Conservation (phyloP, 371 early-diverging fungal species). For the Choanephora cucurbitarum region DNA sequence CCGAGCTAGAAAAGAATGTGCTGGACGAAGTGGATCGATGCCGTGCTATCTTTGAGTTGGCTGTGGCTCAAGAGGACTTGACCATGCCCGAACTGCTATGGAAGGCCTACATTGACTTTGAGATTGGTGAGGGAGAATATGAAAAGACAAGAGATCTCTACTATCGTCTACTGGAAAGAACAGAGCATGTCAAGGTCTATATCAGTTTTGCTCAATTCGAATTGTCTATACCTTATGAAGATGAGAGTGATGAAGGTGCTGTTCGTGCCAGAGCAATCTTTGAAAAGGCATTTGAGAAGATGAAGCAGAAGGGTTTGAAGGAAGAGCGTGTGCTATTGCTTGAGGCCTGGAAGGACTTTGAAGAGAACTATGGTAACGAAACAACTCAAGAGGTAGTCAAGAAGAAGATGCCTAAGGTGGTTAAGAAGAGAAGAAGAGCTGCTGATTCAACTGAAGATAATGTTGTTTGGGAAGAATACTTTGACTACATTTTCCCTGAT, state of each 20-base stretch:
- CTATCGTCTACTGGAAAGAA: slow-evolving; percentile 80
- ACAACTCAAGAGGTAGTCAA: slow-evolving; percentile 63
- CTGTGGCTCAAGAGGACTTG: slow-evolving; percentile 79
- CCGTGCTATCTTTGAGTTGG: slow-evolving; percentile 89
- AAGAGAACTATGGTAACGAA: slow-evolving; percentile 66
- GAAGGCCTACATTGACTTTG: slow-evolving; percentile 98
- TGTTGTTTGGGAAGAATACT: slow-evolving; percentile 92
- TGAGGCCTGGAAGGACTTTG: slow-evolving; percentile 93
- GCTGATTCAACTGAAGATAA: slow-evolving; percentile 63
- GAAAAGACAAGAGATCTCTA: slow-evolving; percentile 80
- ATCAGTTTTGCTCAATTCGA: slow-evolving; percentile 94
- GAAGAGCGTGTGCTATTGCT: slow-evolving; percentile 86
- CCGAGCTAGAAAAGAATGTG: slow-evolving; percentile 79
- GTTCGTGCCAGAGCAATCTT: slow-evolving; percentile 74
- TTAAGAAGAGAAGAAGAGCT: slow-evolving; percentile 81
- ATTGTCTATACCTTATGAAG: slow-evolving; percentile 58
- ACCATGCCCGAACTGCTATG: slow-evolving; percentile 98
- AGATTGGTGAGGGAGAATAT: slow-evolving; percentile 81
- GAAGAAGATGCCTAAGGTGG: slow-evolving; percentile 82
- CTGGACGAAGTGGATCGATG: slow-evolving; percentile 89
- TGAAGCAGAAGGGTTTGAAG: slow-evolving; percentile 70
- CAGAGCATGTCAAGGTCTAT: slow-evolving; percentile 97
- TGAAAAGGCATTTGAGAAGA: slow-evolving; percentile 67
- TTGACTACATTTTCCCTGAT: slow-evolving; percentile 97
- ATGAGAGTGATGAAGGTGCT: slow-evolving; percentile 44